Base-by-base conservation (phyloP, 2,329 filamentous ascomycete genomes). In the Ceratocystis lukuohia region DNA sequence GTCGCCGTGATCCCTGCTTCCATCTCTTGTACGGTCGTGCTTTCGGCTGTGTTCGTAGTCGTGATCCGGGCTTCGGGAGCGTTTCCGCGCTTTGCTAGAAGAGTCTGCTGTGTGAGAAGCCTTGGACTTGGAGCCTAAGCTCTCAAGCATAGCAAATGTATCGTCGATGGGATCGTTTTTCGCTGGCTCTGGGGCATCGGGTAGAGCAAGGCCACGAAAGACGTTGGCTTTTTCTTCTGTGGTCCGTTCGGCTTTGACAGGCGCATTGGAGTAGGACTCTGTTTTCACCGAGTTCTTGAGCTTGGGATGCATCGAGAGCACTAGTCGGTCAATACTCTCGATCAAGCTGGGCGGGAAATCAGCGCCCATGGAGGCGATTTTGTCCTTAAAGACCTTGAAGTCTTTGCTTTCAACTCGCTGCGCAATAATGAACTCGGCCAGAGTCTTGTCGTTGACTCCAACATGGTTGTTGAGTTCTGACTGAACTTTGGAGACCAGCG, bases 391-490 rank as follows among this genome's bases (percentile, higher is more conserved):
- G 33, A 88, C 86, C 64, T 81, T 76, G 66, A 89, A 80, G 33
- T 82, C 82, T 64, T 80, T 81, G 78, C 86, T 88, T 81, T 92
- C 84, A 74, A 88, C 77, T 72, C 96, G 90, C 74, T 96, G 88
- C 69, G 89, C 89, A 73, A 99, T 96, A 72, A 99, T 85, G 74
- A 96, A 99, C 76, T 99, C 94, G 71, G 94, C 92, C 30, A 99
- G 85, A 4, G 91, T 96, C 77, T 96, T 96, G 77, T 99, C 92
- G 74, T 84, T 88, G 71, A 96, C 85, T 66, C 92, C 91, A 68
- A 97, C 77, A 77, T 99, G 90, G 73, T 99, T 99, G 72, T 96
- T 88, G 65, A 99, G 82, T 76, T 99, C 94, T 20, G 89, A 93
- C 15, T 91, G 91, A 71, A 99, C 91, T 76, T 93, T 96, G 63